A percentile compares a stretch with the other conserved stretches of the same genome.
phyloP scores from a whole-genome alignment of 2,329 filamentous ascomycete genomes.

The Xylogone sp. region DNA sequence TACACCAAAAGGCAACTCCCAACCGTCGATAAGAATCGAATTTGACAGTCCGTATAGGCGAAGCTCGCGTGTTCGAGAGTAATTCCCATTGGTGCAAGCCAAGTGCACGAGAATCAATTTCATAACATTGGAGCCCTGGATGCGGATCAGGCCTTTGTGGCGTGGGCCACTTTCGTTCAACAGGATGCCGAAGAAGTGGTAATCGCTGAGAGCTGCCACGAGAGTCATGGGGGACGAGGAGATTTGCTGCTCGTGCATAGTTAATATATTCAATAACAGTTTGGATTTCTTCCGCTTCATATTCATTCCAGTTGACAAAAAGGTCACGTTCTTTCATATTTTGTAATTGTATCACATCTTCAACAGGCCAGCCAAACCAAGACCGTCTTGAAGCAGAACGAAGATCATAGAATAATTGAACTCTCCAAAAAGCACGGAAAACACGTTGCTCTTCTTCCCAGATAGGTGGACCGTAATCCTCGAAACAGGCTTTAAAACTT shows the following conservation, averaged over 20 bases:
- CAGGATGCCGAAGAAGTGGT: neutral
- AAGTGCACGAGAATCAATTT: neutral
- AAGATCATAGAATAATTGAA: conserved; percentile 6
- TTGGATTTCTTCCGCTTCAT: neutral
- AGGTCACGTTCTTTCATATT: neutral
- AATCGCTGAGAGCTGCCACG: neutral
- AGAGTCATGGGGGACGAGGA: neutral
- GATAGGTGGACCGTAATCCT: conserved; percentile 6
- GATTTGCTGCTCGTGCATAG: neutral
- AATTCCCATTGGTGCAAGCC: neutral
- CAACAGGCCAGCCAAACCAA: neutral
- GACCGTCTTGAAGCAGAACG: neutral
- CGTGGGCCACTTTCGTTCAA: neutral
- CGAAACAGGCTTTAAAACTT: neutral
- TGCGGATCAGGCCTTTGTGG: neutral
- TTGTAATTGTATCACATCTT: neutral
- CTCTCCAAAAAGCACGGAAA: conserved; percentile 9
- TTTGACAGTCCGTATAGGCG: neutral
- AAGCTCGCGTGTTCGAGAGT: neutral
- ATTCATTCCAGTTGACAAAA: neutral
- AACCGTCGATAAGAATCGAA: neutral
- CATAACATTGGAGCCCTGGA: neutral
- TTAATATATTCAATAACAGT: neutral
- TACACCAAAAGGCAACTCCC: neutral
- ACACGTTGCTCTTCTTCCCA: conserved; percentile 10